Conservation (phyloP, 108 stramenopile genomes). For the Licmophora abbreviata region DNA sequence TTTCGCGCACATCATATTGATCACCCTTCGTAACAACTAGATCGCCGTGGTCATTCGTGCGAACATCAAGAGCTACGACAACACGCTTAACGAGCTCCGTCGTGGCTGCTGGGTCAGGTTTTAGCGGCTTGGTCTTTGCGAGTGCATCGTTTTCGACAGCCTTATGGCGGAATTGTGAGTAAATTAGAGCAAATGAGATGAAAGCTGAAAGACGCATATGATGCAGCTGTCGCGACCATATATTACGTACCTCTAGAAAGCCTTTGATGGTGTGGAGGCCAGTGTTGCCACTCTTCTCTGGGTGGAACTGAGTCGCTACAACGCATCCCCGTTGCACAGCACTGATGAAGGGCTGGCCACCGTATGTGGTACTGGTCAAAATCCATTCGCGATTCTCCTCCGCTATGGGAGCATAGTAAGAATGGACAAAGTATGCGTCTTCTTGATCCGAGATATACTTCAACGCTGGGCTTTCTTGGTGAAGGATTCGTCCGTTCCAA, state of each 20-base stretch:
- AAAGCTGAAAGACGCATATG: not conserved
- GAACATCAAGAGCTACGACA: constrained; percentile 94
- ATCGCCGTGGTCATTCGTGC: constrained; percentile 94
- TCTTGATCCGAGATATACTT: constrained; percentile 40
- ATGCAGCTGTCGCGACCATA: not conserved
- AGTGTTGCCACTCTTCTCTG: constrained; percentile 91
- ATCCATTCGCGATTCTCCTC: constrained; percentile 83
- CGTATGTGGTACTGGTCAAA: constrained; percentile 83
- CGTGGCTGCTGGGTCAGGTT: constrained; percentile 26
- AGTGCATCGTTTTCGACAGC: constrained; percentile 74
- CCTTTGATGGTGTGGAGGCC: constrained; percentile 82
- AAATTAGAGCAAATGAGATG: not conserved
- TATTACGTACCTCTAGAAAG: constrained; percentile 68
- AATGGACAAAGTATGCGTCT: constrained; percentile 95
- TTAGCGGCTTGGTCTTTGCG: constrained; percentile 35
- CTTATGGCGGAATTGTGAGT: constrained; percentile 12
- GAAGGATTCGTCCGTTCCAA: constrained; percentile 91
- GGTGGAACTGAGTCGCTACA: constrained; percentile 96
- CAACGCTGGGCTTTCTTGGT: constrained; percentile 67
- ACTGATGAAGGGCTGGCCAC: constrained; percentile 75
- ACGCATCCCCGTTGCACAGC: constrained; percentile 88
- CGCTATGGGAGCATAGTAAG: constrained; percentile 80
- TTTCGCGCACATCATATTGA: constrained; percentile 97
- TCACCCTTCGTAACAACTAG: constrained; percentile 99
- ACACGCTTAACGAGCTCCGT: constrained; percentile 82